These are phyloP conservation scores for Agarophyton chilense DNA, from an alignment of 23 red algal species.

Conservation along the genomic window DNA sequence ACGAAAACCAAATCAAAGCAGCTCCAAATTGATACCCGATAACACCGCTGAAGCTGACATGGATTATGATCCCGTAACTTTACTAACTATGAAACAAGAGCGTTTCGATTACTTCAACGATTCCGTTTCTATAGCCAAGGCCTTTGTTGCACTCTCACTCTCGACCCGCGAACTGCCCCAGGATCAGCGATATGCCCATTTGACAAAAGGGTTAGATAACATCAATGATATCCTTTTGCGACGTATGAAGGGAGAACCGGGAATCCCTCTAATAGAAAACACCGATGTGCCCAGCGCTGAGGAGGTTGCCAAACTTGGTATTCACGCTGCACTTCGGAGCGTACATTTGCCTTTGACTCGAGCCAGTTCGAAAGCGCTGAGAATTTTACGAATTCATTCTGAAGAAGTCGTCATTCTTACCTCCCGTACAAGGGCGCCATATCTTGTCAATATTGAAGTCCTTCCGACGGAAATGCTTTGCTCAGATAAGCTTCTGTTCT, in stretches of 20 bases:
- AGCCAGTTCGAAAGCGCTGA: slow-evolving; percentile 68
- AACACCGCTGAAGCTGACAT: slow-evolving; percentile 12
- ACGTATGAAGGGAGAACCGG: slow-evolving; percentile 76
- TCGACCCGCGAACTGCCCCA: slow-evolving; percentile 57
- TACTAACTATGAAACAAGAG: slow-evolving; percentile 96
- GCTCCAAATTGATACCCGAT: background rate
- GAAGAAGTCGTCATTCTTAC: slow-evolving; percentile 82
- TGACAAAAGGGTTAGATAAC: slow-evolving; percentile 57
- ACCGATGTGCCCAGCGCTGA: slow-evolving; percentile 39
- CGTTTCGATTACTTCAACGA: slow-evolving; percentile 99
- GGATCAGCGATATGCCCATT: slow-evolving; percentile 51
- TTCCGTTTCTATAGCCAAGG: slow-evolving; percentile 77
- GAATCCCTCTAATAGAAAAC: slow-evolving; percentile 43
- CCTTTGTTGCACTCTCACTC: slow-evolving; percentile 87
- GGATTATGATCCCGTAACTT: slow-evolving; percentile 65
- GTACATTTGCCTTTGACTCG: slow-evolving; percentile 85
- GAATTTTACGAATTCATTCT: slow-evolving; percentile 81
- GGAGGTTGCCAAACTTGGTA: slow-evolving; percentile 65
- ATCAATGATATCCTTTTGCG: slow-evolving; percentile 76
- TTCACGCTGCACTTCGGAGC: slow-evolving; percentile 66
- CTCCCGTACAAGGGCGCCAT: slow-evolving; percentile 79
- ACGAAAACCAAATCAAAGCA: background rate
- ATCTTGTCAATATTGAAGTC: slow-evolving; percentile 90
- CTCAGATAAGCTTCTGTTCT: slow-evolving; percentile 85
- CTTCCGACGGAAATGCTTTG: slow-evolving; percentile 87